phyloP scores from a whole-genome alignment of 768 basidiomycete species.

The Rhodotorula taiwanensis region DNA sequence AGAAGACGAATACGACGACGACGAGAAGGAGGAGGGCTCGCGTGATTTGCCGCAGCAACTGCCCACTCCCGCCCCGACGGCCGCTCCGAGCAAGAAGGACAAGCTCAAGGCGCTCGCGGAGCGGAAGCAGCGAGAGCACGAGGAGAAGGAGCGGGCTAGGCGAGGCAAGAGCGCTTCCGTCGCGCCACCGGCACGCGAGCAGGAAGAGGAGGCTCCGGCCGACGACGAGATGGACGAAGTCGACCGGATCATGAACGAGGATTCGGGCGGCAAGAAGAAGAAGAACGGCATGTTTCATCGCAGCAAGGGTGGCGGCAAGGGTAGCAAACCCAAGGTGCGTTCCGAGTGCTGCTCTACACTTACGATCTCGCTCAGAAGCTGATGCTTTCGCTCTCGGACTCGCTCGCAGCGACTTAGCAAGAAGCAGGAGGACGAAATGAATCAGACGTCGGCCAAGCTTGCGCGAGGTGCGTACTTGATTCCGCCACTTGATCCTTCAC shows the following conservation, averaged over 20 bases:
- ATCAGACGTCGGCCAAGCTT: constrained; percentile 9
- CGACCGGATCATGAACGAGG: neutral
- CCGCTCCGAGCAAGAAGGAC: neutral
- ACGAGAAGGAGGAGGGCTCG: too few species aligned
- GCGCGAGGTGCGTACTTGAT: constrained; percentile 14
- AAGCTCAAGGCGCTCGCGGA: neutral
- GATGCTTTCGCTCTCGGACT: too few species aligned
- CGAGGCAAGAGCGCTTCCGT: neutral
- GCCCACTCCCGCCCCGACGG: too few species aligned
- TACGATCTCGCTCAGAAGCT: too few species aligned
- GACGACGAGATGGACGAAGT: neutral
- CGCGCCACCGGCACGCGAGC: neutral
- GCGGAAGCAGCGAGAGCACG: constrained; percentile 3
- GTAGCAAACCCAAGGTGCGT: constrained; percentile 10
- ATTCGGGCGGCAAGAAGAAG: neutral
- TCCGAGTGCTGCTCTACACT: neutral
- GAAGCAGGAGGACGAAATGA: constrained; percentile 27
- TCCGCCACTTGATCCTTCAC: neutral
- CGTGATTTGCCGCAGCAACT: too few species aligned
- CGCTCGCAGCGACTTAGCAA: constrained; percentile 10
- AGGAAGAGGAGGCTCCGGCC: neutral
- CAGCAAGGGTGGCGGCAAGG: constrained; percentile 10
- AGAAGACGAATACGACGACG: constrained; percentile 22
- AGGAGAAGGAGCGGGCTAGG: neutral
- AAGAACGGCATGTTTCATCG: neutral